A percentile compares a stretch with the other conserved stretches of the same genome.
phyloP scores from a whole-genome alignment of 2,329 filamentous ascomycete genomes.

The Pseudopyrenochaeta lycopersici region DNA sequence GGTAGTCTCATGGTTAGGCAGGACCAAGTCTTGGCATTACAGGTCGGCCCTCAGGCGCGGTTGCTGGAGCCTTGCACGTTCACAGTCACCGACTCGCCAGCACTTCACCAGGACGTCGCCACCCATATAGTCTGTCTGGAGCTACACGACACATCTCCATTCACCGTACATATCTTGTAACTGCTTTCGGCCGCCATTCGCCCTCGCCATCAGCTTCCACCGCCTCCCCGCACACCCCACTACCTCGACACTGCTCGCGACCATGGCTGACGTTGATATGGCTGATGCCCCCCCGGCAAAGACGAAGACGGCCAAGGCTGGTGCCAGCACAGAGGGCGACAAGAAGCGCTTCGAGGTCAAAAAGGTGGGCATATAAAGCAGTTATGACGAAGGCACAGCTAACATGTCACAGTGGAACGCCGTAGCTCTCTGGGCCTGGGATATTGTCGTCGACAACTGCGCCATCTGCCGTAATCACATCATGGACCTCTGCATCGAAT shows the following conservation, averaged over 20 bases:
- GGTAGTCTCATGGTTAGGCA: background rate
- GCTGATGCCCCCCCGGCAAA: conserved; percentile 75
- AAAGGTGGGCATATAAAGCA: conserved; percentile 70
- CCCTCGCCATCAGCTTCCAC: conserved; percentile 7
- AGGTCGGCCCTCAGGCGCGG: conserved; percentile 9
- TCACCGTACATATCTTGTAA: background rate
- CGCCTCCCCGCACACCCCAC: conserved; percentile 32
- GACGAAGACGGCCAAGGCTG: conserved; percentile 61
- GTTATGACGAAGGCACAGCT: conserved; percentile 18
- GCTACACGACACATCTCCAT: conserved; percentile 5
- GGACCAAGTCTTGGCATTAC: conserved; percentile 19
- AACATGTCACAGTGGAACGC: conserved; percentile 83
- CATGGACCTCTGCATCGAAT: conserved; percentile 99
- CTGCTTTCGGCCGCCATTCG: background rate
- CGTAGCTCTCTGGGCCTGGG: conserved; percentile 98
- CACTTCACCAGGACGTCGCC: conserved; percentile 6
- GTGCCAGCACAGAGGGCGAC: conserved; percentile 65
- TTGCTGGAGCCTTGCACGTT: conserved; percentile 21
- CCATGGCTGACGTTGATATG: conserved; percentile 97
- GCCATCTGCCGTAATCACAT: conserved; percentile 99
- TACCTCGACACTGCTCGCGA: conserved; percentile 29
- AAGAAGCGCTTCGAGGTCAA: conserved; percentile 99
- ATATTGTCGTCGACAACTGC: conserved; percentile 99
- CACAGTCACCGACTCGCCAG: conserved; percentile 5
- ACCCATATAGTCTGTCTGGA: conserved; percentile 5